Base-by-base conservation (phyloP, 345 rosid species). In the Conringia planisiliqua region DNA sequence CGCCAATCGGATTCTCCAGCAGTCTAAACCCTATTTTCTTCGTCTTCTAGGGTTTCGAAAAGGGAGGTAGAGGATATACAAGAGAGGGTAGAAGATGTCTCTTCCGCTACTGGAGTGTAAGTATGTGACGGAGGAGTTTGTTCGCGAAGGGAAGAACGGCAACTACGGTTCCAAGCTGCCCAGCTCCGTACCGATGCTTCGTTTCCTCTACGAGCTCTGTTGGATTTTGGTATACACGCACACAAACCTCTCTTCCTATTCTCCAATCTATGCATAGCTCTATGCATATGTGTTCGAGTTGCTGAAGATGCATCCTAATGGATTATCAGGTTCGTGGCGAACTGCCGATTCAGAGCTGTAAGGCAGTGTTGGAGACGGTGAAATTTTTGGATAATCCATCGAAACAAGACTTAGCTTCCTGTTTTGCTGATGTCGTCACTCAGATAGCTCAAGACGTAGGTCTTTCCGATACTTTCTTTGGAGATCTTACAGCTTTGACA, bases 401-500 rank as follows among this genome's bases (percentile, higher is more conserved):
- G 16, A 72, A 18, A 33, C 85, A 78, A 40, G 98, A 83, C 69
- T 70, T 90, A 68, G 93, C 82, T 29, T 92, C 96, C 5, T 76
- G 74, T 70, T 87, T 90, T 48, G 89, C 96, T 0, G 99, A 96
- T 82, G 82, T 96, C 32, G 81, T 92, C 20, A 77, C 97, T 39
- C 99, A 96, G 82, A 87, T 96, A 81, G 97, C 97, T 74, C 98
- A 86, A 73, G 99, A 96, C 36, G 99, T 96, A 77, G 71, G 89
- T 57, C 55, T 40, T 63, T 32, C 20, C 9, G 17, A 36, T 59
- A 20, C 24, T 43, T 70, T 70, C 18, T 70, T 12, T 11, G 11
- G 43, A 10, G 35, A 30, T 36, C 67, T 42, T 14, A 10, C 33
- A 54, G 24, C 35, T 48, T 66, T 55, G 64, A 24, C 29, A 1